Evolutionary conservation across 768 basidiomycete genomes (phyloP), one percentile per base, ranked within the genome.

Genomic region (Lactifluus pinguis): DNA sequence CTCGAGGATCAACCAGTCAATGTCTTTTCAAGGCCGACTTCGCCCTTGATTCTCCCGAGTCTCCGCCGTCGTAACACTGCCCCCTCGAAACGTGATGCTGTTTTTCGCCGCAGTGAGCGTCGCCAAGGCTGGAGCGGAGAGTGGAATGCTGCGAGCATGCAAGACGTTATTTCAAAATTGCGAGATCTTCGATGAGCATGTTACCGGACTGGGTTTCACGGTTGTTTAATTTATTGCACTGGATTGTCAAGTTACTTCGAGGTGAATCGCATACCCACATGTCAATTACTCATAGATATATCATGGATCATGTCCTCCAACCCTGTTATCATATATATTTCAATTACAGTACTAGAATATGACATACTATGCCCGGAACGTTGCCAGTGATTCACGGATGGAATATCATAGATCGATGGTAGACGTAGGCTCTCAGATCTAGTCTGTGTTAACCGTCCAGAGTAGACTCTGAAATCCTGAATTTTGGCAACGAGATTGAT

Each of bases 61-160:
- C 39, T 61, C 29, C 44, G 30, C 32, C 30, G 1, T 3, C 51
- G 38, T 21, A 15, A 38, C 4, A 10, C 21, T 15, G 14, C 53
- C 15, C 15, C 50, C 9, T 55, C 17, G 6, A 44, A 19, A 0
- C 42, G 30, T 14, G 3, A 13, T 4, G 51, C 9, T n/a, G 47
- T 57, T 48, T 45, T 52, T 15, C 63, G 57, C 29, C 65, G 64
- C 44, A 55, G 50, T 10, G 61, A 66, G 58, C 58, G 62, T 21
- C 57, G 56, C 30, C 55, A 61, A 25, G 59, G 66, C 4, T 67
- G 66, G 66, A 67, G 61, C 14, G 61, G 65, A n/a, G 66, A 66
- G 53, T 63, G 66, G 66, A 67, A 66, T 49, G 55, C 49, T 11
- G 55, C 29, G 39, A 59, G 39, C 64, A 58, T 66, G 49, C 57